A percentile compares a stretch with the other conserved stretches of the same genome.
Evolutionary conservation across 805 yeast species (phyloP).

Genomic region (Wickerhamomyces ciferrii): DNA sequence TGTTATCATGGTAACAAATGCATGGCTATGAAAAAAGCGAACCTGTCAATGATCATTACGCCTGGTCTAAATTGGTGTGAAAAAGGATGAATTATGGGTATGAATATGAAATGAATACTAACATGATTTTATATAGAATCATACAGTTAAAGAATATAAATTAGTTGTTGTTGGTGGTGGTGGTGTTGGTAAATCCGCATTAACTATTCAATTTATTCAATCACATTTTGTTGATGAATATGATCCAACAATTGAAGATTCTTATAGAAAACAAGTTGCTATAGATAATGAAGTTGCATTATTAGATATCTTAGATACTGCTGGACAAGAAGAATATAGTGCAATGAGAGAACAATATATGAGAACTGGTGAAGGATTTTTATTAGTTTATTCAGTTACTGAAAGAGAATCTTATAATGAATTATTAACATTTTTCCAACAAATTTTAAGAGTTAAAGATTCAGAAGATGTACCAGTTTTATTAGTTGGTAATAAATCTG

Average conservation of each 20-base stretch:
- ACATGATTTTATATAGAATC: conserved; percentile 9
- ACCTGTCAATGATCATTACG: background rate
- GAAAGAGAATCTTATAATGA: conserved; percentile 84
- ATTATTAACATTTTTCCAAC: conserved; percentile 73
- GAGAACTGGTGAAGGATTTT: conserved; percentile 94
- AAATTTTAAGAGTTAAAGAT: conserved; percentile 74
- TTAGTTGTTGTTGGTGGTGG: conserved; percentile 98
- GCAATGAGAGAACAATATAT: conserved; percentile 93
- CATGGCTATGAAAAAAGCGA: too few species aligned
- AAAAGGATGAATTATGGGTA: too few species aligned
- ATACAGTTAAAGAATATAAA: conserved; percentile 69
- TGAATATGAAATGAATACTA: background rate
- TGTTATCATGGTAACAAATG: too few species aligned
- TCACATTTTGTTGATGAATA: conserved; percentile 95
- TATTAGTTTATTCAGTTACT: conserved; percentile 84
- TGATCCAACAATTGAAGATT: conserved; percentile 96
- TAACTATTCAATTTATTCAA: conserved; percentile 92
- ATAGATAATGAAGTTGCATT: conserved; percentile 76
- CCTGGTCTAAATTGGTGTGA: background rate
- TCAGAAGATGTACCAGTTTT: conserved; percentile 70
- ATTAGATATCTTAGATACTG: conserved; percentile 91
- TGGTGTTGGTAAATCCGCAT: conserved; percentile 96
- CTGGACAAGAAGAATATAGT: conserved; percentile 96
- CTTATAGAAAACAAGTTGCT: conserved; percentile 81
- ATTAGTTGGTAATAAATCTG: conserved; percentile 77